A percentile compares a stretch with the other conserved stretches of the same genome.
Evolutionary conservation across 2,329 filamentous ascomycete genomes (phyloP).

Genomic region (Cladosporium oxysporum): DNA sequence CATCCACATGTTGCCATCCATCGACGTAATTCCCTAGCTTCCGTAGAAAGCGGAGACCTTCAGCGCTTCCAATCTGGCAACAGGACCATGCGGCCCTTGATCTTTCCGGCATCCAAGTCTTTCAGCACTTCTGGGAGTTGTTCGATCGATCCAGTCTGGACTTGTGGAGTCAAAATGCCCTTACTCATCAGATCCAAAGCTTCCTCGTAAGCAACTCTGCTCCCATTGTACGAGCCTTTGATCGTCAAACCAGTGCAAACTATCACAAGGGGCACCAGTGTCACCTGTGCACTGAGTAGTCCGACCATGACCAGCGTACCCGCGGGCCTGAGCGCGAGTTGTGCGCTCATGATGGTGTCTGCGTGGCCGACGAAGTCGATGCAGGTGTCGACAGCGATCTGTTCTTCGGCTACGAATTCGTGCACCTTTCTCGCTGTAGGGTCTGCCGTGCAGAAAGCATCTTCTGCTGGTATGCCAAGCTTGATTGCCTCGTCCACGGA

Average conservation of each 20-base stretch:
- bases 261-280: slow-evolving; percentile 23
- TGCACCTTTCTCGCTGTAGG: slow-evolving; percentile 20
- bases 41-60: neutral
- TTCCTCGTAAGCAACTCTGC: slow-evolving; percentile 42
- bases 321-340: slow-evolving; percentile 25
- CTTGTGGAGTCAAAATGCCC: slow-evolving; percentile 39
- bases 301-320: slow-evolving; percentile 29
- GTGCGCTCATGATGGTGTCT: slow-evolving; percentile 26
- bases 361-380: slow-evolving; percentile 31
- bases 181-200: slow-evolving; percentile 41
- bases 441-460: slow-evolving; percentile 31
- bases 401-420: slow-evolving; percentile 24
- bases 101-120: slow-evolving; percentile 40
- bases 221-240: slow-evolving; percentile 45
- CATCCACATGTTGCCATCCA: neutral
- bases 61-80: slow-evolving; percentile 28
- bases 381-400: slow-evolving; percentile 28
- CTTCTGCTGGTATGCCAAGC: slow-evolving; percentile 35
- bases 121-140: slow-evolving; percentile 40
- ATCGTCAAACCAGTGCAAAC: slow-evolving; percentile 26
- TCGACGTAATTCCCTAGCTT: neutral
- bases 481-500: slow-evolving; percentile 35
- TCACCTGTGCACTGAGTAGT: slow-evolving; percentile 23
- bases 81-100: slow-evolving; percentile 35
- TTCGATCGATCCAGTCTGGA: slow-evolving; percentile 37